Evolutionary conservation across 768 basidiomycete genomes (phyloP), one percentile per base, ranked within the genome.

Genomic region (Sporobolomyces phaffii): DNA sequence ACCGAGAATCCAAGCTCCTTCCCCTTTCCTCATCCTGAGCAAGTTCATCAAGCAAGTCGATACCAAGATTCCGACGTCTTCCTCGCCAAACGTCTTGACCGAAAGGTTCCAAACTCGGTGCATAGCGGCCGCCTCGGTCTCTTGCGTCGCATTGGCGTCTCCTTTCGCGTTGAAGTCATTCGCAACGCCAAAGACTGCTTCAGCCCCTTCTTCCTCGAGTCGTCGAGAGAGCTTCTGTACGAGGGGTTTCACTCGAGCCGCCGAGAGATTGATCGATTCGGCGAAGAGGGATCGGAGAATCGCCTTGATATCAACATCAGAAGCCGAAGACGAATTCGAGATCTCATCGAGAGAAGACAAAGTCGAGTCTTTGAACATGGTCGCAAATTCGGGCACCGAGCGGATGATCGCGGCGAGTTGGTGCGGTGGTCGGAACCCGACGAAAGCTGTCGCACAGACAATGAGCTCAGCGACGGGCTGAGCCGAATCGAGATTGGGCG

Each of bases 1-100:
- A 51, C 68, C 68, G 17, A 65, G 60, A 22, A 73, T 73, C 72
- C 72, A 73, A 28, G 62, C 57, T 0, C 72, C 72, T 50, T 73
- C 72, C 7, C 72, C 72, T 31, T 64, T 62, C 22, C 36, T 36
- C 53, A 73, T 47, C 34, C 65, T 53, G 56, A 73, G 10, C 34
- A 73, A 28, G 61, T 73, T 73, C 72, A 73, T 73, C 33, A 69
- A 26, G 17, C 49, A 61, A 5, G 58, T 45, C 17, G 69, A 60
- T 5, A 62, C 45, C 2, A 73, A 8, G 17, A 67, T 14, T 0
- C 72, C 72, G 6, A 68, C 63, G 44, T 73, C 72, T 26, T 61
- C 48, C n/a, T 54, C 52, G 18, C 72, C 72, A 47, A 70, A 73
- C 13, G 56, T 63, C 38, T 63, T 38, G 44, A 62, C 24, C 28